phyloP scores from a whole-genome alignment of 495 filamentous ascomycete genomes.

The Patellaria atrata region DNA sequence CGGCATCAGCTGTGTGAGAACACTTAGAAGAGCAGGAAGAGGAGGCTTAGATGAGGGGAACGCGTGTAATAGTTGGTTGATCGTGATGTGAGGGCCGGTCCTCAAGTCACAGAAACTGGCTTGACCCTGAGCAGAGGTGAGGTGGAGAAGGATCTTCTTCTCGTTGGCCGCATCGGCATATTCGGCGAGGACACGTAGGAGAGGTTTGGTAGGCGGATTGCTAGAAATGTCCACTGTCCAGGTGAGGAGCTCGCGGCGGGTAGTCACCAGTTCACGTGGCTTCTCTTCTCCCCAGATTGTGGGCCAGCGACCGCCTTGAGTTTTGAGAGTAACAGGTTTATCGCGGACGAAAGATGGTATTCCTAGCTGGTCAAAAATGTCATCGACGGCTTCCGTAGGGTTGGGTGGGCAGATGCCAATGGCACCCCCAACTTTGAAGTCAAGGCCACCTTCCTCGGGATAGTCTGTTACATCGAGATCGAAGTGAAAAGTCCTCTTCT shows the following conservation, averaged over 20 bases:
- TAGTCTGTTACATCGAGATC: constrained; percentile 95
- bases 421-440: constrained; percentile 93
- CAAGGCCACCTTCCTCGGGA: constrained; percentile 66
- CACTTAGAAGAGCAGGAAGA: constrained; percentile 62
- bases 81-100: constrained; percentile 69
- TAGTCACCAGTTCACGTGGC: constrained; percentile 69
- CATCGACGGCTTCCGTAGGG: constrained; percentile 59
- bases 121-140: constrained; percentile 84
- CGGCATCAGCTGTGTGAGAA: constrained; percentile 79
- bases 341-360: constrained; percentile 67
- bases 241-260: constrained; percentile 75
- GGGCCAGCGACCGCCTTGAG: constrained; percentile 75
- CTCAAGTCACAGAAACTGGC: constrained; percentile 89
- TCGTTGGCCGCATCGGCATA: constrained; percentile 66
- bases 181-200: constrained; percentile 79
- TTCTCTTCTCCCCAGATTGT: constrained; percentile 96
- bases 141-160: constrained; percentile 71
- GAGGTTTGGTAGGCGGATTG: constrained; percentile 73
- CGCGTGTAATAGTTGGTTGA: constrained; percentile 74
- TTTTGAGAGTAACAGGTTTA: constrained; percentile 63
- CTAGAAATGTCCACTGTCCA: constrained; percentile 95
- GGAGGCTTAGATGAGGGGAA: constrained; percentile 87
- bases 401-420: constrained; percentile 90
- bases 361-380: constrained; percentile 64
- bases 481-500: constrained; percentile 94